Conservation (phyloP, 202 grass and related monocot genomes). For the Brachypodium distachyon region DNA sequence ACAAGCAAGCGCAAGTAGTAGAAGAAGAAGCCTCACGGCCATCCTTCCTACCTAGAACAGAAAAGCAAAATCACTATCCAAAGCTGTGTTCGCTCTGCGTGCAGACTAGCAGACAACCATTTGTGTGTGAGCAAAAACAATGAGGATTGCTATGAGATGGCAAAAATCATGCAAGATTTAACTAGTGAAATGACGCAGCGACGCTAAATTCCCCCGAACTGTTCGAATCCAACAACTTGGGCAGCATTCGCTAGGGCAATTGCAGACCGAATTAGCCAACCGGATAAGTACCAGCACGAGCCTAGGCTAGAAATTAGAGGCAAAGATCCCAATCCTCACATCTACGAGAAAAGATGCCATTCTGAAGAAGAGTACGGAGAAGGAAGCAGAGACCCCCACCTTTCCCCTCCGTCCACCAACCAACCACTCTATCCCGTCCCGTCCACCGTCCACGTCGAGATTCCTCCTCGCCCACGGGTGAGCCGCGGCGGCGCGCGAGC, state of each 20-base stretch:
- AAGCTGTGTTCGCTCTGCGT: not conserved
- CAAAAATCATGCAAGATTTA: not conserved
- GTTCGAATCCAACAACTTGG: not conserved
- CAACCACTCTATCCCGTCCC: not conserved
- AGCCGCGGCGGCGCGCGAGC: not conserved
- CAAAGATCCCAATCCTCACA: not conserved
- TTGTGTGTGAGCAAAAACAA: not conserved
- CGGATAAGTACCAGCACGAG: not conserved
- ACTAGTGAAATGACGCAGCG: not conserved
- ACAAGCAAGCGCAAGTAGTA: conserved; percentile 19
- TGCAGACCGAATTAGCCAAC: not conserved
- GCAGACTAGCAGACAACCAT: not conserved
- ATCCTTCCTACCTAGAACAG: conserved; percentile 15
- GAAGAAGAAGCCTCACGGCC: conserved; percentile 9
- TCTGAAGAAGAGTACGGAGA: not conserved
- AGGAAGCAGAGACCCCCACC: conserved; percentile 1
- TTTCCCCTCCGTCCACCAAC: not conserved
- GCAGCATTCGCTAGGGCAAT: not conserved
- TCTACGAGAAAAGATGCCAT: conserved; percentile 12
- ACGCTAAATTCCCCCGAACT: not conserved
- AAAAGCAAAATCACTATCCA: not conserved
- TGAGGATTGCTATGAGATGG: not conserved
- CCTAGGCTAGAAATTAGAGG: not conserved
- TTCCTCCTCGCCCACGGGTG: not conserved
- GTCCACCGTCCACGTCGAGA: not conserved